Evolutionary conservation across 305 asterid species (phyloP), one percentile per base, ranked within the genome.

Genomic region (Fraxinus ornus): DNA sequence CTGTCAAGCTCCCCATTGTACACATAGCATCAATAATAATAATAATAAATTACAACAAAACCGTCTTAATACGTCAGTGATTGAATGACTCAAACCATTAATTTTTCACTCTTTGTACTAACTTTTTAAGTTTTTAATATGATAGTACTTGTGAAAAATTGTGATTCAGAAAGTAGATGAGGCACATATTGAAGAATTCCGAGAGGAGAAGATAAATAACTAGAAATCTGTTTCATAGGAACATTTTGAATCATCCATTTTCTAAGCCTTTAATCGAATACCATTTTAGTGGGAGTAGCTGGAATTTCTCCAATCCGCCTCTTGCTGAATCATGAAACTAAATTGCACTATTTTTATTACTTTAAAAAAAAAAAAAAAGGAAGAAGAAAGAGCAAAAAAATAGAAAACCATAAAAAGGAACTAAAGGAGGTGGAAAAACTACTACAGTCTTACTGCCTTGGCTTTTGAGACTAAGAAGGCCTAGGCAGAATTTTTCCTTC

Each of bases 401-500:
- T 30, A 49, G 26, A 36, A 80, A 2, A 19, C 8, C 39, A 75
- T 9, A 79, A 47, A 12, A 30, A 28, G 83, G 62, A 70, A 24
- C 26, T 24, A 0, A 24, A 24, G 26, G 26, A 24, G 73, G 66
- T 24, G 26, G 26, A 24, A 37, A 12, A 64, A 26, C 32, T 36
- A 7, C 71, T 12, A 30, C 62, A 13, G 37, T 62, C 26, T 24
- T 37, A 2, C 97, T 90, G 94, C 97, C 95, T 92, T 90, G 97
- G 97, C 89, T 88, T 77, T 88, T 77, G 85, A 80, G 60, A 82
- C 84, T 83, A 47, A 79, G 85, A 82, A 86, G 87, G 91, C 91
- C 94, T 89, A 91, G 94, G 97, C 95, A 92, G 98, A 83, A 83
- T 71, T 80, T 68, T 78, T 84, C 80, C 87, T 82, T 83, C 77